Evolutionary conservation across 441 rosid species (phyloP).

Genomic region (Erysimum cheiri): DNA sequence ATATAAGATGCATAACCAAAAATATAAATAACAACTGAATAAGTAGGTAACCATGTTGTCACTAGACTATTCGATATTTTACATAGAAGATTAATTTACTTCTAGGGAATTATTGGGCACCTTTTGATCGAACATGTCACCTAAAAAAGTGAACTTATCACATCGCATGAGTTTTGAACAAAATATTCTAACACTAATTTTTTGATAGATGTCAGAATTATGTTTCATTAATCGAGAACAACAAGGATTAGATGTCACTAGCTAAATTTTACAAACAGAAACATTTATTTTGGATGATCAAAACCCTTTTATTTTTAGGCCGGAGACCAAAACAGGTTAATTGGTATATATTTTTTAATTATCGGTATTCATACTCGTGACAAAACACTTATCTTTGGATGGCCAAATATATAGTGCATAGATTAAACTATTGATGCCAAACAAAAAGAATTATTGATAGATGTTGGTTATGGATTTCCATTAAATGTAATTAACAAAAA

Average conservation of each 20-base stretch:
- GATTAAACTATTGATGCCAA: no score
- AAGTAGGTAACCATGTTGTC: constrained; percentile 32
- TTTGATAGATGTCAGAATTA: not conserved
- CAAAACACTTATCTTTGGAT: not conserved
- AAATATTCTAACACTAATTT: constrained; percentile 5
- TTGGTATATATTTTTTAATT: not conserved
- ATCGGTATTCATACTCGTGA: not conserved
- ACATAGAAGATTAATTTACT: constrained; percentile 15
- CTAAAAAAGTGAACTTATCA: constrained; percentile 33
- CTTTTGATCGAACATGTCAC: constrained; percentile 28
- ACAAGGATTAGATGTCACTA: constrained; percentile 22
- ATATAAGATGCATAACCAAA: not conserved
- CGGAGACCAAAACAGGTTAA: not conserved
- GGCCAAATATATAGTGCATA: not conserved
- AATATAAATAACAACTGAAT: constrained; percentile 1
- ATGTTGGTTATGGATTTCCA: not conserved
- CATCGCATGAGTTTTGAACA: constrained; percentile 11
- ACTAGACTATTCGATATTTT: constrained; percentile 26
- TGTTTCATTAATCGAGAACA: not conserved
- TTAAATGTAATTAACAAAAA: not conserved
- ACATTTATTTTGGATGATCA: no score
- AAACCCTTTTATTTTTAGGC: no score
- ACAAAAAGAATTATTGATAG: not conserved
- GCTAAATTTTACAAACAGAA: not conserved
- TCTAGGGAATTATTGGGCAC: constrained; percentile 20